Evolutionary conservation across 2,329 filamentous ascomycete species (phyloP).

Genomic region (Gliomastix tumulicola): DNA sequence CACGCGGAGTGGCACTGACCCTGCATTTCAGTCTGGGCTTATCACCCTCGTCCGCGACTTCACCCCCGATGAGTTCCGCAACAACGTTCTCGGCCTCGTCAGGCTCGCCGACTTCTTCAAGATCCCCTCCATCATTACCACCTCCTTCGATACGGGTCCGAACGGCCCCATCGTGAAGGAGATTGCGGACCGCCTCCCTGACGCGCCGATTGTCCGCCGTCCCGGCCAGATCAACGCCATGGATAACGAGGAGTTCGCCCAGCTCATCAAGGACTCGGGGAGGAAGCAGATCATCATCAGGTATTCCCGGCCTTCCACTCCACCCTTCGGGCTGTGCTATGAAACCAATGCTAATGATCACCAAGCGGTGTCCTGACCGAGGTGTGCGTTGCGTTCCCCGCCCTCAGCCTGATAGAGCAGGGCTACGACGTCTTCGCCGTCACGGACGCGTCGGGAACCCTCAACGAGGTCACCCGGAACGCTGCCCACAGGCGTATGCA

Average conservation of each 20-base stretch:
- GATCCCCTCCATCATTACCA: constrained; percentile 63
- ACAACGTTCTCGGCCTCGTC: constrained; percentile 62
- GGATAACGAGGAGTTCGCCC: constrained; percentile 65
- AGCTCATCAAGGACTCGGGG: constrained; percentile 56
- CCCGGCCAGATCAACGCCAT: constrained; percentile 70
- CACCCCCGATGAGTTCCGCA: constrained; percentile 55
- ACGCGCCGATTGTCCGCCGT: constrained; percentile 58
- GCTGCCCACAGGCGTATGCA: constrained; percentile 51
- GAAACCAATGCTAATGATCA: too few species aligned
- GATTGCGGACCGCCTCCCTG: constrained; percentile 60
- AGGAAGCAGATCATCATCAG: constrained; percentile 62
- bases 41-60: constrained; percentile 53
- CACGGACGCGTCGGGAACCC: constrained; percentile 50
- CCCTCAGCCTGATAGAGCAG: constrained; percentile 47
- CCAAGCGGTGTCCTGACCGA: constrained; percentile 4
- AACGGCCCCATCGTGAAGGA: constrained; percentile 67
- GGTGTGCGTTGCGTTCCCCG: constrained; percentile 44
- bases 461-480: constrained; percentile 39
- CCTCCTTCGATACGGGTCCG: constrained; percentile 58
- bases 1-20: too few species aligned
- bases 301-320: too few species aligned
- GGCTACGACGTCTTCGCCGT: constrained; percentile 56
- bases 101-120: constrained; percentile 59
- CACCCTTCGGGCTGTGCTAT: too few species aligned
- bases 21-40: constrained; percentile 14